These are phyloP conservation scores for Umbelopsis ramanniana DNA, from an alignment of 192 early-diverging fungal genomes.

Conservation along the genomic window DNA sequence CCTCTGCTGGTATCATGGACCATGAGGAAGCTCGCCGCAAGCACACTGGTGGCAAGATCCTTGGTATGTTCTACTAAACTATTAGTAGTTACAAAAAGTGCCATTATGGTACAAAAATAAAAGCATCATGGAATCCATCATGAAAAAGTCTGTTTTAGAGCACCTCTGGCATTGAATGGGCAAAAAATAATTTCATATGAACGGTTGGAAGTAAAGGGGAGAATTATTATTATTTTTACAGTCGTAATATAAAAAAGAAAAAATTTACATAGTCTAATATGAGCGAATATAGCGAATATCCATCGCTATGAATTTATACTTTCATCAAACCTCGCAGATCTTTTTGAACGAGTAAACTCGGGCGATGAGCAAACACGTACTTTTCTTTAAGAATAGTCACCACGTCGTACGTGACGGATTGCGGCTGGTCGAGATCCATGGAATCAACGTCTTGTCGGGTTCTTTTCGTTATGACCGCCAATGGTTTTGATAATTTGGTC, in stretches of 20 bases:
- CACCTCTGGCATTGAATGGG: no score
- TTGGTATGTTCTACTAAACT: conserved; percentile 90
- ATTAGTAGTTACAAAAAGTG: conserved; percentile 1
- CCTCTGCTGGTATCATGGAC: conserved; percentile 98
- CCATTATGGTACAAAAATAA: not conserved
- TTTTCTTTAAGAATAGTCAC: conserved; percentile 38
- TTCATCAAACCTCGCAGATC: conserved; percentile 34
- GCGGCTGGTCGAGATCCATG: conserved; percentile 10
- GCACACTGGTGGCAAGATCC: conserved; percentile 97
- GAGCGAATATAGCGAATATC: no score
- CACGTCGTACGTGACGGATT: conserved; percentile 30
- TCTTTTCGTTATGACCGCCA: conserved; percentile 38
- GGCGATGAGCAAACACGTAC: conserved; percentile 37
- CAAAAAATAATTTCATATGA: no score
- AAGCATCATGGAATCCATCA: conserved; percentile 18
- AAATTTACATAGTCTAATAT: not conserved
- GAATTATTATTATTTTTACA: not conserved
- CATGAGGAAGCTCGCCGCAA: conserved; percentile 98
- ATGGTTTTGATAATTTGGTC: conserved; percentile 36
- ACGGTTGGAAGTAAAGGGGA: not conserved
- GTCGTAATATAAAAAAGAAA: not conserved
- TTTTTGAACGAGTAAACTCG: conserved; percentile 39
- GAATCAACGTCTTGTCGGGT: not conserved
- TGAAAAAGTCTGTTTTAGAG: not conserved
- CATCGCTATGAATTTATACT: not conserved